phyloP scores from a whole-genome alignment of 192 early-diverging fungal genomes.

The Podila epicladia region DNA sequence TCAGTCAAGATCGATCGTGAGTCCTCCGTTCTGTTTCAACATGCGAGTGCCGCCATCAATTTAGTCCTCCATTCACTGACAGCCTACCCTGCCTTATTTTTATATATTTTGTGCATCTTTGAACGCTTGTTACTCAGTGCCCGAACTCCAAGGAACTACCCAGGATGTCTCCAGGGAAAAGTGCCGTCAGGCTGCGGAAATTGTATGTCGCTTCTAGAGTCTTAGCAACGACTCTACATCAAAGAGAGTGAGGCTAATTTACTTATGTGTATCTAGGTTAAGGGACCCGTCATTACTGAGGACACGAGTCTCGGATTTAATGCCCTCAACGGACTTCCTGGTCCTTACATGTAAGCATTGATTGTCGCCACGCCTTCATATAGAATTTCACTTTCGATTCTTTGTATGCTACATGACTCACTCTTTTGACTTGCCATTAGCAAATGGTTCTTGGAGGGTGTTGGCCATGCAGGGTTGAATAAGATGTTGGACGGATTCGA shows the following conservation, averaged over 20 bases:
- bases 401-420: no score
- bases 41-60: not conserved
- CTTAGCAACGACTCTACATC: not conserved
- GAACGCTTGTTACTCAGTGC: conserved; percentile 57
- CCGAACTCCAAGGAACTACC: conserved; percentile 93
- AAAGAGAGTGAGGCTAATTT: not conserved
- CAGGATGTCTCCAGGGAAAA: conserved; percentile 83
- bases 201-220: conserved; percentile 36
- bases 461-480: conserved; percentile 85
- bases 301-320: conserved; percentile 96
- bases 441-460: conserved; percentile 92
- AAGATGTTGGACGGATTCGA: conserved; percentile 88
- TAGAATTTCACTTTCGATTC: no score
- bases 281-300: conserved; percentile 87
- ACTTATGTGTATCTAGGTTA: conserved; percentile 49
- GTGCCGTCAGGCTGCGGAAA: conserved; percentile 76
- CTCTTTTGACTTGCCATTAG: conserved; percentile 51
- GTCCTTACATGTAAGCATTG: conserved; percentile 78
- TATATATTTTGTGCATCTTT: not conserved
- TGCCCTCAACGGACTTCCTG: conserved; percentile 92
- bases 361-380: no score
- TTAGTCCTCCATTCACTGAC: not conserved
- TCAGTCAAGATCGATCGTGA: conserved; percentile 77
- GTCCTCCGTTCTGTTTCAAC: conserved; percentile 8
- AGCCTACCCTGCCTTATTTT: not conserved